phyloP scores from a whole-genome alignment of 768 basidiomycete genomes.

The Trametes sanguinea region DNA sequence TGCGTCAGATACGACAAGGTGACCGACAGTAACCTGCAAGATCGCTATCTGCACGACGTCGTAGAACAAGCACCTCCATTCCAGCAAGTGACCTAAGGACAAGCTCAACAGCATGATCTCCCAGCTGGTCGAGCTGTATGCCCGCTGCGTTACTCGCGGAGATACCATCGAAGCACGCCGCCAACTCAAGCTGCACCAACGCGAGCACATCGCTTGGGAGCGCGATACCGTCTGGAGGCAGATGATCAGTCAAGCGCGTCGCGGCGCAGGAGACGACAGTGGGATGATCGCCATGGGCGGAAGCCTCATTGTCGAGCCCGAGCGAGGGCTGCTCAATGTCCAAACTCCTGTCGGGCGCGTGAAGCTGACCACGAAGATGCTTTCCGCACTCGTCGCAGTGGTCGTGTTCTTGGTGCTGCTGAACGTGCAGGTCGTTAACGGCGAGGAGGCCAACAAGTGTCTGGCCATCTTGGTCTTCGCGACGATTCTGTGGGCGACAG shows the following conservation, averaged over 20 bases:
- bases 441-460: constrained; percentile 80
- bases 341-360: constrained; percentile 68
- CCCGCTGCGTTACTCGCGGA: constrained; percentile 80
- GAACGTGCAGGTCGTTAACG: constrained; percentile 58
- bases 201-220: constrained; percentile 96
- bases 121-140: constrained; percentile 70
- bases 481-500: constrained; percentile 94
- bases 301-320: constrained; percentile 46
- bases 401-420: constrained; percentile 61
- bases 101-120: constrained; percentile 58
- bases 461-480: constrained; percentile 88
- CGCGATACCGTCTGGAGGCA: constrained; percentile 97
- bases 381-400: constrained; percentile 60
- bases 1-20: constrained; percentile 89
- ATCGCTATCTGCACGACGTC: constrained; percentile 67
- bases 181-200: constrained; percentile 83
- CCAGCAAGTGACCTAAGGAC: constrained; percentile 58
- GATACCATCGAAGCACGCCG: constrained; percentile 70
- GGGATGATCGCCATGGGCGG: constrained; percentile 27
- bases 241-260: constrained; percentile 85
- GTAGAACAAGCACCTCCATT: constrained; percentile 76
- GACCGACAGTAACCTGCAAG: constrained; percentile 77
- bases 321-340: constrained; percentile 43
- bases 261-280: constrained; percentile 48
- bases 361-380: constrained; percentile 60